Evolutionary conservation across 768 basidiomycete genomes (phyloP), one percentile per base, ranked within the genome.

Genomic region (Lactifluus rugatus): DNA sequence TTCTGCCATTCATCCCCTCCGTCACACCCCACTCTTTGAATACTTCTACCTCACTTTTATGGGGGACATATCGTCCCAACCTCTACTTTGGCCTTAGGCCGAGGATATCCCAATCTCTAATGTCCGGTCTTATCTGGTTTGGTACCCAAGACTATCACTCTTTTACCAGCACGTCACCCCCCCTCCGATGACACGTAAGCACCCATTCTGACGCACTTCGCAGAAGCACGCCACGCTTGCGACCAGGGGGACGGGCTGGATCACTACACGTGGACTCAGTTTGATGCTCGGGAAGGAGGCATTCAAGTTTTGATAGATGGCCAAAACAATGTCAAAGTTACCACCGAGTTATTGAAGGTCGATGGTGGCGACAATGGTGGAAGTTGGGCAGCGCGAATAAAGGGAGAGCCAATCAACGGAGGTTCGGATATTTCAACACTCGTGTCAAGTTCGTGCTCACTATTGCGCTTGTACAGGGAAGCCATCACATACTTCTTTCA

Each of bases 41-140:
- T 65, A 74, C 76, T 63, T 78, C 82, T 13, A 72, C 72, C 25
- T 71, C 76, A 2, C 67, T 87, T 28, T 69, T 89, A 70, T 93
- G 90, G 90, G 91, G 92, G 1, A 76, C 87, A 0, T 96, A 93
- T 71, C 76, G 94, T 42, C 91, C 94, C 0, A 90, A 92, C 66
- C 78, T 96, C n/a, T 98, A 98, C 73, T 95, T 96, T 71, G 94
- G 94, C 19, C 76, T 96, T 46, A 75, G 90, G 49, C 90, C 94
- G 13, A 79, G 86, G 45, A 73, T 91, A 62, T 92, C 93, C 0
- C 82, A 89, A 65, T 91, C 89, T n/a, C 78, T 97, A 26, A 81
- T 93, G 83, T 91, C 89, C 2, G 94, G 94, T 13, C 79, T 98
- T 34, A 81, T 95, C 71, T 97, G 94, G 94, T 93, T 90, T 69